Evolutionary conservation across 164 flowering plant species (phyloP).

Genomic region (Chloranthus sessilifolius): DNA sequence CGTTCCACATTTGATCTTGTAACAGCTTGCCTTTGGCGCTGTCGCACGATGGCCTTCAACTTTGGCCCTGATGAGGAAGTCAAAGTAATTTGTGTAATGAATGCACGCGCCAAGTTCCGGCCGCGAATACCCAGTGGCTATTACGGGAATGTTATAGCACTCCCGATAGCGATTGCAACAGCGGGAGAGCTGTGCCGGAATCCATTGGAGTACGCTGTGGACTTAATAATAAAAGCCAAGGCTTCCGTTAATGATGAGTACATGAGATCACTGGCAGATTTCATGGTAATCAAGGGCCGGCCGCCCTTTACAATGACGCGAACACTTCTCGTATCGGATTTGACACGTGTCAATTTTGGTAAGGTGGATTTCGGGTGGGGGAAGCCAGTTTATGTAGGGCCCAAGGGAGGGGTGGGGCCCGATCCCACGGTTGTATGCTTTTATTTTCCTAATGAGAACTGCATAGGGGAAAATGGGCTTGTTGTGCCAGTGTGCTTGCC

Average conservation of each 20-base stretch:
- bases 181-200: slow-evolving; percentile 12
- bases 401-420: too few species aligned
- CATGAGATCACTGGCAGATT: slow-evolving; percentile 19
- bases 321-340: slow-evolving; percentile 39
- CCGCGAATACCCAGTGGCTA: slow-evolving; percentile 23
- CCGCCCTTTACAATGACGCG: slow-evolving; percentile 23
- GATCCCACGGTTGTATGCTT: too few species aligned
- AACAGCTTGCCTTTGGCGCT: slow-evolving; percentile 28
- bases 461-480: too few species aligned
- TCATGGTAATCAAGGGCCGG: slow-evolving; percentile 23
- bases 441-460: too few species aligned
- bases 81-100: slow-evolving; percentile 9
- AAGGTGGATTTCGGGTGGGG: too few species aligned
- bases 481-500: too few species aligned
- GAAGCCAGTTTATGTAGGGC: too few species aligned
- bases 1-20: slow-evolving; percentile 22
- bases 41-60: slow-evolving; percentile 27
- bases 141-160: slow-evolving; percentile 24
- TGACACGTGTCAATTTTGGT: too few species aligned
- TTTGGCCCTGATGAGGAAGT: slow-evolving; percentile 19
- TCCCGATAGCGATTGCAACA: slow-evolving; percentile 11
- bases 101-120: slow-evolving; percentile 13
- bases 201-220: slow-evolving; percentile 20
- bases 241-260: slow-evolving; percentile 19
- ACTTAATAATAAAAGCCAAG: slow-evolving; percentile 17